Base-by-base conservation (phyloP, 2,329 filamentous ascomycete genomes). In the Geosmithia putterillii region DNA sequence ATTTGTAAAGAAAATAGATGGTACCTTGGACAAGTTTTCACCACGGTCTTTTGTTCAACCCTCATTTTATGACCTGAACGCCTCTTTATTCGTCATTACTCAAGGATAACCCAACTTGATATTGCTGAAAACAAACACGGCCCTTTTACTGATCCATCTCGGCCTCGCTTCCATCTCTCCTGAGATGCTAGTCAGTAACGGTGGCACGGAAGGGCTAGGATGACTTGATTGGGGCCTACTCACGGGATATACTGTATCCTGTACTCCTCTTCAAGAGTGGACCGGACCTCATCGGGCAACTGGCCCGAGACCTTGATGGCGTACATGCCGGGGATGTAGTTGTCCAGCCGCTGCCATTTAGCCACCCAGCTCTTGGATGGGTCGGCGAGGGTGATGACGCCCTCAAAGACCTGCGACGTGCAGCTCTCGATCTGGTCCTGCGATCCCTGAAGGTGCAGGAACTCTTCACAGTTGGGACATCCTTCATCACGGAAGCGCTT, bases 381-480 rank as follows among this genome's bases (percentile, higher is more conserved):
- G 59, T 95, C 82, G 40, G 82, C 79, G 34, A 96, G 74, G 36
- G 86, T 79, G 59, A 96, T 86, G 50, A 95, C 67, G 40, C 92
- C 92, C 62, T 98, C 92, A 60, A 92, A 98, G 51, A 96, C 89
- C 57, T 90, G 86, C 14, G 87, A 95, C 18, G 92, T 98, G 74
- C 89, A 95, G 66, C 88, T 86, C 58, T 86, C 80, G 56, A 96
- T 85, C 49, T 81, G 76, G 47, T 98, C 92, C 53, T 74, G 69
- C 51, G 82, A 84, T 59, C 82, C 81, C 50, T 78, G 74, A 47
- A 96, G 82, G 61, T 86, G 81, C 46, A 98, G 82, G 62, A 95
- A 86, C 41, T 85, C 79, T 59, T 95, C 90, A 74, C 92, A 98
- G 71, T 98, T 98, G 48, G 92, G 92, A 60, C 92, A 98, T 52